These are phyloP conservation scores for Rhodofomes roseus DNA, from an alignment of 1,284 basidiomycete species.

Conservation along the genomic window DNA sequence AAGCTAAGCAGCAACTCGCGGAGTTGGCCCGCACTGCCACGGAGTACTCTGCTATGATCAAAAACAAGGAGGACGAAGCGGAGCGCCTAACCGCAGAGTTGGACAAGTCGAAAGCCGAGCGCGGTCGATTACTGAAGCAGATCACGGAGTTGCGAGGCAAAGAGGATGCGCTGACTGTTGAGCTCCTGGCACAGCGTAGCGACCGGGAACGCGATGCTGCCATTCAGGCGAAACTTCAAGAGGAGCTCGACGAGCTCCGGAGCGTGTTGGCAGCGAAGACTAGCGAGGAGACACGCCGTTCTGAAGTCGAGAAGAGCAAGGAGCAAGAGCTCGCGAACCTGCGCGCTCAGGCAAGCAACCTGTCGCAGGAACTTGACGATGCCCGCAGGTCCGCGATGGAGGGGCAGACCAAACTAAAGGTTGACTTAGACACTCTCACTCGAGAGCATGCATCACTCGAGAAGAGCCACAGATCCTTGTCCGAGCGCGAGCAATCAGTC, in stretches of 20 bases:
- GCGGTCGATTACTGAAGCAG: slow-evolving; percentile 52
- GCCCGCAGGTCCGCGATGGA: slow-evolving; percentile 56
- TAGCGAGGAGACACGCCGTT: slow-evolving; percentile 81
- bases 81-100: slow-evolving; percentile 57
- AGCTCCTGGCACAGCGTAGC: slow-evolving; percentile 62
- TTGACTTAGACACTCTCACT: slow-evolving; percentile 58
- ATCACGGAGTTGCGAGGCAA: slow-evolving; percentile 65
- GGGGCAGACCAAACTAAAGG: slow-evolving; percentile 62
- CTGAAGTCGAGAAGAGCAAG: slow-evolving; percentile 84
- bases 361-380: slow-evolving; percentile 61
- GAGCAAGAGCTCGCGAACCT: slow-evolving; percentile 80
- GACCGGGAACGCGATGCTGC: slow-evolving; percentile 54
- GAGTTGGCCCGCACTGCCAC: slow-evolving; percentile 76
- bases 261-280: slow-evolving; percentile 80
- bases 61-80: slow-evolving; percentile 77
- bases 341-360: slow-evolving; percentile 59
- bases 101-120: slow-evolving; percentile 48
- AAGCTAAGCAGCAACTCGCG: slow-evolving; percentile 75
- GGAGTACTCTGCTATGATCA: slow-evolving; percentile 77
- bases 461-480: slow-evolving; percentile 60
- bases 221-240: slow-evolving; percentile 63
- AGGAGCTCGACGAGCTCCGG: slow-evolving; percentile 85
- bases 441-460: slow-evolving; percentile 57
- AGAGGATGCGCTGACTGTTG: slow-evolving; percentile 64
- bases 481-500: slow-evolving; percentile 49